Conservation (phyloP, 306 rosid genomes). For the Sindora glabra region DNA sequence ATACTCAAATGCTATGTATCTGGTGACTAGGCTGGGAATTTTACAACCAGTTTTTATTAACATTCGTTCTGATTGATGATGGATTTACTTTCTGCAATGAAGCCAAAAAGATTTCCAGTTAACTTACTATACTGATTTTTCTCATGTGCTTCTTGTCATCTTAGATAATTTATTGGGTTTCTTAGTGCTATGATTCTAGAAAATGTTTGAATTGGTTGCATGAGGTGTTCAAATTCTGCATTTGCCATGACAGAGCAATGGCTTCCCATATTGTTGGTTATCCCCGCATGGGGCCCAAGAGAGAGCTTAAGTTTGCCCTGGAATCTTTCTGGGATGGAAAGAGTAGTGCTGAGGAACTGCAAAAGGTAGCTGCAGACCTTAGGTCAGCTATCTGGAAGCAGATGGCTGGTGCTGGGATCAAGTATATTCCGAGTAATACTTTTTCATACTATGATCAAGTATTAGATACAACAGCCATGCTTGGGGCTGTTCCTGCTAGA, state of each 20-base stretch:
- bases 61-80: no score
- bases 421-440: conserved; percentile 54
- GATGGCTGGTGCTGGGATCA: conserved; percentile 44
- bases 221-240: neutral
- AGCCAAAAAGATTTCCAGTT: neutral
- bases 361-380: conserved; percentile 42
- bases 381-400: conserved; percentile 53
- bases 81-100: neutral
- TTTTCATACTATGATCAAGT: conserved; percentile 61
- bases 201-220: neutral
- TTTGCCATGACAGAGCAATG: conserved; percentile 28
- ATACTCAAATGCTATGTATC: no score
- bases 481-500: conserved; percentile 53
- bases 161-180: neutral
- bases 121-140: neutral
- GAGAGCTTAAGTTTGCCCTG: conserved; percentile 63
- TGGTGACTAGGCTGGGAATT: no score
- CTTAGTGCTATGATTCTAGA: neutral
- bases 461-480: conserved; percentile 56
- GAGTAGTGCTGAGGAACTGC: conserved; percentile 35
- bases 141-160: neutral
- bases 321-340: conserved; percentile 70
- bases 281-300: conserved; percentile 66
- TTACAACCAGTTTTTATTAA: no score
- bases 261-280: conserved; percentile 60